Conservation (phyloP, 176 grass and related monocot species). For the Rhynchospora breviuscula region DNA sequence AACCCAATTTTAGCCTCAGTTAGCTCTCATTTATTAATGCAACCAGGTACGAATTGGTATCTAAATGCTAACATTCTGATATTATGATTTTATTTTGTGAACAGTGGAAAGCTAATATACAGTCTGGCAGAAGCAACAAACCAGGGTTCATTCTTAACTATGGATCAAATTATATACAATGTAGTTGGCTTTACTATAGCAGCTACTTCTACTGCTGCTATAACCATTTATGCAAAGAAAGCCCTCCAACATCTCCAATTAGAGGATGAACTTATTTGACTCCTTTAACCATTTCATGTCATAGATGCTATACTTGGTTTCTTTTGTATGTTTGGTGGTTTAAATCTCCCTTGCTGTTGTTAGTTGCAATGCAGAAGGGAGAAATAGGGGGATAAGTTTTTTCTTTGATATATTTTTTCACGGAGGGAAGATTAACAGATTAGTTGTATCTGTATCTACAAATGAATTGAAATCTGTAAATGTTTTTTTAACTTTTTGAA, state of each 20-base stretch:
- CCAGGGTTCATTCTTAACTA: conserved; percentile 69
- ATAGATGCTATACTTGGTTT: conserved; percentile 8
- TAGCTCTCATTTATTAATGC: background rate
- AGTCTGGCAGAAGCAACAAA: conserved; percentile 83
- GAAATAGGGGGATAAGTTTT: background rate
- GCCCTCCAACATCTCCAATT: conserved; percentile 74
- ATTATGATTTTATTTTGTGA: conserved; percentile 15
- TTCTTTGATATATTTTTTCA: background rate
- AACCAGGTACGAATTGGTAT: background rate
- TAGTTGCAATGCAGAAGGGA: conserved; percentile 16
- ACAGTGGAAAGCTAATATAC: conserved; percentile 74
- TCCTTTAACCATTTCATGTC: conserved; percentile 20
- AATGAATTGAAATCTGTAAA: conserved; percentile 20
- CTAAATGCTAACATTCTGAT: background rate
- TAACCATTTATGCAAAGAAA: conserved; percentile 95
- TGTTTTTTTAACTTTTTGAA: conserved; percentile 5
- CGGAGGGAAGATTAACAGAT: background rate
- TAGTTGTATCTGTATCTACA: conserved; percentile 12
- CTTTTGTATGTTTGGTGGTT: conserved; percentile 10
- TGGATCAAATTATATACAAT: conserved; percentile 91
- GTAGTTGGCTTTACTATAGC: conserved; percentile 67
- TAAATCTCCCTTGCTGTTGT: conserved; percentile 8
- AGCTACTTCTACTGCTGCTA: conserved; percentile 80
- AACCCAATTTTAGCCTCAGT: background rate
- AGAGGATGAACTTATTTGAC: conserved; percentile 63